phyloP scores from a whole-genome alignment of 768 basidiomycete genomes.

The Trametes sanguinea region DNA sequence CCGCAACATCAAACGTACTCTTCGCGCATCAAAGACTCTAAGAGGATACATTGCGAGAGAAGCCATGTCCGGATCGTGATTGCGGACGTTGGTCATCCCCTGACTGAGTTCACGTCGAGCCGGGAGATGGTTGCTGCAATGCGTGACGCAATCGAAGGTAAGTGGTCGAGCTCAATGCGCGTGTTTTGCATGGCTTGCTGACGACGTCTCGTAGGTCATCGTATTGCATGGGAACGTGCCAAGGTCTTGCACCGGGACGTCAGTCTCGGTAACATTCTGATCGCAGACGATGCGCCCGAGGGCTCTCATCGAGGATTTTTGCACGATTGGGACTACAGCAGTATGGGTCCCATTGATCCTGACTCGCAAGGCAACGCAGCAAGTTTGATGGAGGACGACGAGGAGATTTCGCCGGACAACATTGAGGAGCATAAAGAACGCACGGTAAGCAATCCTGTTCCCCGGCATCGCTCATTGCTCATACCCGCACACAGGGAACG shows the following conservation, averaged over 20 bases:
- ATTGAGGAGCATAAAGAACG: neutral
- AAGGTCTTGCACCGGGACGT: conserved; percentile 21
- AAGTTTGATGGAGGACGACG: neutral
- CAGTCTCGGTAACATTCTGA: conserved; percentile 21
- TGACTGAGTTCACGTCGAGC: conserved; percentile 1
- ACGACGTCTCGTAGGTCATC: conserved; percentile 2
- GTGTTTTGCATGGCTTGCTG: neutral
- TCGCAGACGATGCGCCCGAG: neutral
- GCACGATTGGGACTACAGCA: conserved; percentile 22
- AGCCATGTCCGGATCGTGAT: conserved; percentile 18
- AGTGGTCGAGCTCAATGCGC: neutral
- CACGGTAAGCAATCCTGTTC: conserved; percentile 10
- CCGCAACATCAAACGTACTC: conserved; percentile 17
- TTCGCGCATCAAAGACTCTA: neutral
- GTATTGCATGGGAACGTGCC: conserved; percentile 4
- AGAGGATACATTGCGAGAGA: conserved; percentile 1
- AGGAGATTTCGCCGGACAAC: neutral
- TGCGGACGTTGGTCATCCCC: conserved; percentile 3
- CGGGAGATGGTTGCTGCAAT: neutral
- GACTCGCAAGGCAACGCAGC: neutral
- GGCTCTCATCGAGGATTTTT: conserved; percentile 9
- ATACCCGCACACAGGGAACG: neutral
- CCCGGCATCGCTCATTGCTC: neutral
- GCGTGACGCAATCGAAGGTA: conserved; percentile 8
- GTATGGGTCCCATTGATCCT: neutral